Conservation (phyloP, 2,329 filamentous ascomycete species). For the Graphilbum sp. region DNA sequence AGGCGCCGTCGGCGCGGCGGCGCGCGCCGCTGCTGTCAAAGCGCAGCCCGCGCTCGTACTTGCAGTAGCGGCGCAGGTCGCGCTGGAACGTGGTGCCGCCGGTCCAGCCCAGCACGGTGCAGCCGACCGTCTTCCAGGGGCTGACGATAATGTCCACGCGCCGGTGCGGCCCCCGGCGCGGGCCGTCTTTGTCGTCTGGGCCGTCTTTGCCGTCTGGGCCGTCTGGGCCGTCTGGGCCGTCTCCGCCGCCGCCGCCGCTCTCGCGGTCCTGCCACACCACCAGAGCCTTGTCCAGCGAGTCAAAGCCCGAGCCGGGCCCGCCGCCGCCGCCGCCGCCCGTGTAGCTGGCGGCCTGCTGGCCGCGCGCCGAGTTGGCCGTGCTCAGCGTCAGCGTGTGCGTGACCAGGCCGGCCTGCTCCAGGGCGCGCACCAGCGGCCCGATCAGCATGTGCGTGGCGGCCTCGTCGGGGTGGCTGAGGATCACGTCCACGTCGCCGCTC, state of each 20-base stretch:
- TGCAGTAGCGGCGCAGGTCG: slow-evolving; percentile 68
- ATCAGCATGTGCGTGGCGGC: slow-evolving; percentile 53
- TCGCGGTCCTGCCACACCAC: slow-evolving; percentile 64
- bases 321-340: slow-evolving; percentile 22
- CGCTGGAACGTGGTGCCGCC: slow-evolving; percentile 82
- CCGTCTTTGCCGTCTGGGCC: too few species aligned
- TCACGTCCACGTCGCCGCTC: slow-evolving; percentile 71
- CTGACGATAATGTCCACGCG: slow-evolving; percentile 85
- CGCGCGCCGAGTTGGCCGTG: slow-evolving; percentile 53
- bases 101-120: slow-evolving; percentile 76
- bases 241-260: slow-evolving; percentile 7
- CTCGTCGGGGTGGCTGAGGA: slow-evolving; percentile 66
- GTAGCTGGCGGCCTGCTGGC: slow-evolving; percentile 43
- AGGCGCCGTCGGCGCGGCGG: slow-evolving; percentile 43
- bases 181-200: too few species aligned
- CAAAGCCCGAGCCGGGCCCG: slow-evolving; percentile 60
- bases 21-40: slow-evolving; percentile 85
- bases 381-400: slow-evolving; percentile 67
- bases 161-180: too few species aligned
- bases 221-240: too few species aligned
- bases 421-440: slow-evolving; percentile 47
- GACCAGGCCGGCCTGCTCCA: slow-evolving; percentile 56
- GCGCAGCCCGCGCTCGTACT: slow-evolving; percentile 55
- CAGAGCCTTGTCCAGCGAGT: slow-evolving; percentile 79
- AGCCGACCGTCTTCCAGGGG: slow-evolving; percentile 79